phyloP scores from a whole-genome alignment of 2,329 filamentous ascomycete genomes.

The Neophaeococcomyces aloes region DNA sequence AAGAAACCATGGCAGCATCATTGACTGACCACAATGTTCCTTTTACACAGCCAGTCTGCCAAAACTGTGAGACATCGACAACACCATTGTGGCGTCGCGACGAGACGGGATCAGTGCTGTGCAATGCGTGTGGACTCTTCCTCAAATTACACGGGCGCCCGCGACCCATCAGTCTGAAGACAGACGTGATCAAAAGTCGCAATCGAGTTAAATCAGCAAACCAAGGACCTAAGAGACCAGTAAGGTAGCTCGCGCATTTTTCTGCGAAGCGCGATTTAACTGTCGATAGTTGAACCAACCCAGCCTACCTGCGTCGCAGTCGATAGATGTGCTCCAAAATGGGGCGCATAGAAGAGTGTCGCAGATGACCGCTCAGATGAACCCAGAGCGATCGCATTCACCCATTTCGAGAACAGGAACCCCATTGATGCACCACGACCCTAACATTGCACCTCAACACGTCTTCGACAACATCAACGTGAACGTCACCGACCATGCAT shows the following conservation, averaged over 20 bases:
- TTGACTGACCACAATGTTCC: conserved; percentile 42
- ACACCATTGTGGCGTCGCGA: conserved; percentile 96
- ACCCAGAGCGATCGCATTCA: conserved; percentile 64
- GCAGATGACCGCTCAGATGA: conserved; percentile 61
- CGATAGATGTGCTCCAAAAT: conserved; percentile 44
- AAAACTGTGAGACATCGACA: conserved; percentile 91
- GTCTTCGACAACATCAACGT: conserved; percentile 59
- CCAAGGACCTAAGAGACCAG: conserved; percentile 74
- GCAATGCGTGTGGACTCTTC: conserved; percentile 96
- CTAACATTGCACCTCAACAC: conserved; percentile 61
- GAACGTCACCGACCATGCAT: conserved; percentile 51
- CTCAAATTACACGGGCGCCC: conserved; percentile 91
- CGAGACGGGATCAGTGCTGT: conserved; percentile 88
- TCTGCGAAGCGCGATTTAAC: conserved; percentile 8
- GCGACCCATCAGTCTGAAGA: conserved; percentile 92
- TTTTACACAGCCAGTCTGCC: conserved; percentile 81
- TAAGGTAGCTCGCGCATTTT: conserved; percentile 31
- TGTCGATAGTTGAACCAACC: conserved; percentile 41
- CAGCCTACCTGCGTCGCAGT: conserved; percentile 48
- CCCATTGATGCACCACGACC: conserved; percentile 58
- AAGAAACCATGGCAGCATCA: conserved; percentile 32
- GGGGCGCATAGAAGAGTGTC: conserved; percentile 54
- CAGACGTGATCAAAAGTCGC: conserved; percentile 98
- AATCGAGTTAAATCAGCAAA: conserved; percentile 89
- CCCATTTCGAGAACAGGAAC: conserved; percentile 71